These are phyloP conservation scores for Tritrichomonas musculus DNA, from an alignment of 208 protist species.

Conservation along the genomic window DNA sequence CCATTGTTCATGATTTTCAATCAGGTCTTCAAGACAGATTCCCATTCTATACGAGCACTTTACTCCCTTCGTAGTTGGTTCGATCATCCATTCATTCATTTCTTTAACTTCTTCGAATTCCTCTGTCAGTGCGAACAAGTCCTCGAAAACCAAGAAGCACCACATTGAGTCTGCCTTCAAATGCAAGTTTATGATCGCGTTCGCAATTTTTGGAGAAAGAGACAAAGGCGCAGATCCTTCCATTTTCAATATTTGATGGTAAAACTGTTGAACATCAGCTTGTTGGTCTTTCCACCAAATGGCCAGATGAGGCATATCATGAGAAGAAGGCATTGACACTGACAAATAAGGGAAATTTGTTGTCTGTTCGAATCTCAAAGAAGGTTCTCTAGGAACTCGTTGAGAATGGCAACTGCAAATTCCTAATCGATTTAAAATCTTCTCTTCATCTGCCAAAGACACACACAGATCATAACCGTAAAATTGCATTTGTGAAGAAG, in stretches of 20 bases:
- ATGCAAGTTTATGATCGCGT: background rate
- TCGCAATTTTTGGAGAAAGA: background rate
- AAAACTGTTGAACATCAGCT: slow-evolving; percentile 22
- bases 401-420: background rate
- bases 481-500: background rate
- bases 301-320: background rate
- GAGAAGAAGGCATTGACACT: background rate
- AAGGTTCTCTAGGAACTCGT: background rate
- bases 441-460: background rate
- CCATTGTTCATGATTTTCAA: too few relatives aligned
- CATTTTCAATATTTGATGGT: slow-evolving; percentile 10
- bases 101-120: background rate
- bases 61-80: too few relatives aligned
- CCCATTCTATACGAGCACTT: too few relatives aligned
- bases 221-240: background rate
- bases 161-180: background rate
- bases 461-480: background rate
- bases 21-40: too few relatives aligned
- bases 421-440: background rate
- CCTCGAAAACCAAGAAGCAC: background rate
- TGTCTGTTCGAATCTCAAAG: background rate
- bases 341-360: background rate
- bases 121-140: background rate
- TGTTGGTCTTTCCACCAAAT: background rate
- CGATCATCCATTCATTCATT: background rate